These are phyloP conservation scores for Nemania serpens DNA, from an alignment of 2,329 filamentous ascomycete genomes.

Conservation along the genomic window DNA sequence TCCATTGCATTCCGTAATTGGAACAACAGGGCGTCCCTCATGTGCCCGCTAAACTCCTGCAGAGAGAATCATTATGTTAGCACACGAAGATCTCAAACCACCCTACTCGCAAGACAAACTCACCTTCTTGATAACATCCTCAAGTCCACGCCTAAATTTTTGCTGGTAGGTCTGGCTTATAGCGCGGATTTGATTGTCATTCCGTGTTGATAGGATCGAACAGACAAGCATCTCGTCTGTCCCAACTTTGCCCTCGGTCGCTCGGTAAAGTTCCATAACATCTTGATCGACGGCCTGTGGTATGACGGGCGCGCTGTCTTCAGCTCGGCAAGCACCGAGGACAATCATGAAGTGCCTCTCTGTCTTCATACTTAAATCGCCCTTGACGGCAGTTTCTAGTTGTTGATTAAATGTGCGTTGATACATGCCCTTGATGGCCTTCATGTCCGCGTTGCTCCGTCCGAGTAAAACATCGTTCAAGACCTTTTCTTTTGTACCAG, in stretches of 20 bases:
- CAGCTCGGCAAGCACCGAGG: conserved; percentile 71
- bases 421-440: conserved; percentile 83
- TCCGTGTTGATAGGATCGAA: conserved; percentile 75
- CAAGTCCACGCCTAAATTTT: conserved; percentile 71
- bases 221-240: conserved; percentile 80
- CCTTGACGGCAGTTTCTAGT: conserved; percentile 74
- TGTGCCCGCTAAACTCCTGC: conserved; percentile 86
- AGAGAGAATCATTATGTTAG: conserved; percentile 6
- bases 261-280: conserved; percentile 75
- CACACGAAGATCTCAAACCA: neutral
- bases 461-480: conserved; percentile 86
- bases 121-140: conserved; percentile 73
- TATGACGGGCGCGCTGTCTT: conserved; percentile 76
- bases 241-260: conserved; percentile 73
- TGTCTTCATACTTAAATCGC: conserved; percentile 85
- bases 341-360: conserved; percentile 85
- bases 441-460: conserved; percentile 84
- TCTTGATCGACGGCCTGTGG: conserved; percentile 76
- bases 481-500: conserved; percentile 83
- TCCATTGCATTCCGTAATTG: conserved; percentile 80
- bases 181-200: conserved; percentile 81
- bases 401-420: conserved; percentile 66
- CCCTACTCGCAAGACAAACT: conserved; percentile 35
- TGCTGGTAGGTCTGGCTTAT: conserved; percentile 76
- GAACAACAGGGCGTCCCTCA: conserved; percentile 81